Base-by-base conservation (phyloP, 1,284 basidiomycete species). In the Apiotrichum brassicae region DNA sequence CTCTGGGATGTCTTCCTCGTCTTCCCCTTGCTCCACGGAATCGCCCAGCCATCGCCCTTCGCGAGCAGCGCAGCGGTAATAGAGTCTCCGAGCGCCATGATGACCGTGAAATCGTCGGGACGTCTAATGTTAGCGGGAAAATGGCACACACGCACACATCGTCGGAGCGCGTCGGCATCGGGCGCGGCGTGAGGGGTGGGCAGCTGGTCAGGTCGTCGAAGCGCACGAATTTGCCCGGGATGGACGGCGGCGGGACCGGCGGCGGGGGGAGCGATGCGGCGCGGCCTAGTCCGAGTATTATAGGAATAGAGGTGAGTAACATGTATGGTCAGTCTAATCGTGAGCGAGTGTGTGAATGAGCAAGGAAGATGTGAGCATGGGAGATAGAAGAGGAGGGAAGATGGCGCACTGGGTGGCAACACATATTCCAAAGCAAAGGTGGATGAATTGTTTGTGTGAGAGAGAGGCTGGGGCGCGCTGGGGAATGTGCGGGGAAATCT, bases 61-160 rank as follows among this genome's bases (percentile, higher is more conserved):
- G 72, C 72, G 28, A 74, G 63, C 8, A 71, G 53, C 0, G 64
- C 74, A 4, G 73, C 74, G 0, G 72, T 70, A 55, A 75, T 73
- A 1, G 66, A 70, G 51, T 75, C 74, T 1, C 74, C 74, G 16
- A 74, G 25, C 8, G 71, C 72, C 63, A 73, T 70, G 28, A 71
- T 51, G 5, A 70, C 70, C 14, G 51, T 56, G 46, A 74, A 66
- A 33, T 72, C 70, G 40, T 74, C 71, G 24, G 73, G 71, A 0
- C 70, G 66, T 1, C 69, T 71, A 22, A 2, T 24, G 23, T 43
- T 20, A 46, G 39, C 19, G n/a, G 28, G 24, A 38, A 19, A 22
- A 14, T 20, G 7, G 19, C 7, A 2, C 4, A 12, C 19, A 51
- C 62, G 54, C 39, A 66, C 64, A 66, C 58, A 40, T 66, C 61